Evolutionary conservation across 768 basidiomycete species (phyloP).

Genomic region (Russula griseocarnosa): DNA sequence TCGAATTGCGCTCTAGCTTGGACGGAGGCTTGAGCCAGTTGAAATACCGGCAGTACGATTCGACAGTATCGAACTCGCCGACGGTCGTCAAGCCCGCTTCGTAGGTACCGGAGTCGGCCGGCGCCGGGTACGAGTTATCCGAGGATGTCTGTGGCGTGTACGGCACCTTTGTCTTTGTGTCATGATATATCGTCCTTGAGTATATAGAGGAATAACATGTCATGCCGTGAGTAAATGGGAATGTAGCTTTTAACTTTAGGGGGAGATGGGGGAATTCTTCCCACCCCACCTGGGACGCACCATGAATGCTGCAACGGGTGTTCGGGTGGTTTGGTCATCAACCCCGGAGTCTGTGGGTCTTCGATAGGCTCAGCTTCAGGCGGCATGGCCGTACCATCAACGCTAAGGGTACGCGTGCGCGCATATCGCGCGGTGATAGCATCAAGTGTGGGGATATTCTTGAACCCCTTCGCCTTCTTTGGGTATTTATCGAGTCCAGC

Average conservation of each 20-base stretch:
- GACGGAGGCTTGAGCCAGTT: slow-evolving; percentile 94
- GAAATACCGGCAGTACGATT: slow-evolving; percentile 86
- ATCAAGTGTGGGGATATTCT: slow-evolving; percentile 83
- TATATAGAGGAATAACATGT: not conserved
- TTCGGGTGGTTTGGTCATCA: slow-evolving; percentile 63
- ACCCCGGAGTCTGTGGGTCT: slow-evolving; percentile 77
- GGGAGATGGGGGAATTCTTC: not conserved
- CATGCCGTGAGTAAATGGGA: not conserved
- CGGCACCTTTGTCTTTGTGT: slow-evolving; percentile 71
- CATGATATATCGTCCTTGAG: slow-evolving; percentile 83
- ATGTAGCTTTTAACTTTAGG: not conserved
- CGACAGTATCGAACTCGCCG: slow-evolving; percentile 87
- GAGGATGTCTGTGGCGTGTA: slow-evolving; percentile 45
- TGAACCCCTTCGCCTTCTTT: slow-evolving; percentile 55
- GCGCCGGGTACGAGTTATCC: slow-evolving; percentile 31
- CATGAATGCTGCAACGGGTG: slow-evolving; percentile 84
- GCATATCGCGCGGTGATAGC: slow-evolving; percentile 79
- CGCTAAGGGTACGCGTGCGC: slow-evolving; percentile 58
- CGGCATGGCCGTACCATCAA: slow-evolving; percentile 60
- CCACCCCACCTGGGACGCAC: slow-evolving; percentile 40
- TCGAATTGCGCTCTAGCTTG: slow-evolving; percentile 81
- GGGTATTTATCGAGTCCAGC: slow-evolving; percentile 31
- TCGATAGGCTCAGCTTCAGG: slow-evolving; percentile 76
- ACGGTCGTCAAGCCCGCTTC: slow-evolving; percentile 83
- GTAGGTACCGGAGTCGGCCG: slow-evolving; percentile 69